Percentiles rank a stretch among this genome's conserved stretches.
Evolutionary conservation across 345 rosid species (phyloP).

Genomic region (Bretschneidera sinensis): DNA sequence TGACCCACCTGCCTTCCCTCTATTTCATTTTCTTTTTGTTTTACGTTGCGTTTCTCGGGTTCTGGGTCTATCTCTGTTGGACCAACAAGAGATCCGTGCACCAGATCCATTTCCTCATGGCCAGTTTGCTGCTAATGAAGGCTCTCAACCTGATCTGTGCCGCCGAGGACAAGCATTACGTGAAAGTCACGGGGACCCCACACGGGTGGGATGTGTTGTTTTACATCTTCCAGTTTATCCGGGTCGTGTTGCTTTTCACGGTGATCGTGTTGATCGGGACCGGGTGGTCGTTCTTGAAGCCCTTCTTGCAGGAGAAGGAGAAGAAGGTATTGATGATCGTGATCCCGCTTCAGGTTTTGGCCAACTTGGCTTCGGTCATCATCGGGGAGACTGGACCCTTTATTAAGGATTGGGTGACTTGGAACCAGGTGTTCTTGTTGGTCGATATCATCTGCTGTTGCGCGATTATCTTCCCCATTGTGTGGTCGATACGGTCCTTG

Average conservation of each 20-base stretch:
- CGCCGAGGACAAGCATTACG: slow-evolving; percentile 81
- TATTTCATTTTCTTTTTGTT: slow-evolving; percentile 48
- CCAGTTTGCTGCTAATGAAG: slow-evolving; percentile 67
- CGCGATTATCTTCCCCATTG: slow-evolving; percentile 91
- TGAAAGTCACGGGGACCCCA: slow-evolving; percentile 87
- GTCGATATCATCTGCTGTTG: slow-evolving; percentile 94
- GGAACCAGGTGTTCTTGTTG: slow-evolving; percentile 89
- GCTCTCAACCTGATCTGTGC: slow-evolving; percentile 87
- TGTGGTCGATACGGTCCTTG: slow-evolving; percentile 86
- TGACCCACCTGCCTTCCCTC: slow-evolving; percentile 68
- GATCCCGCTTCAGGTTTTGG: slow-evolving; percentile 91
- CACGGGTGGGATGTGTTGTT: slow-evolving; percentile 95
- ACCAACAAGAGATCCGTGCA: slow-evolving; percentile 52
- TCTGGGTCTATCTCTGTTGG: slow-evolving; percentile 60
- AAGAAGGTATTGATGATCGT: slow-evolving; percentile 96
- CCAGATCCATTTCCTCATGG: slow-evolving; percentile 87
- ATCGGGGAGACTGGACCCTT: slow-evolving; percentile 95
- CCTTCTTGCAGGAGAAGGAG: slow-evolving; percentile 91
- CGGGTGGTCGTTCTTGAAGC: slow-evolving; percentile 97
- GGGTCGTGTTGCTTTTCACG: slow-evolving; percentile 80
- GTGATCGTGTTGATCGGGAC: slow-evolving; percentile 94
- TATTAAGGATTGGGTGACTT: slow-evolving; percentile 81
- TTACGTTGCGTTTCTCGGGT: slow-evolving; percentile 51
- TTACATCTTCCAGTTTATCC: slow-evolving; percentile 82
- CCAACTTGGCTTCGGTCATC: slow-evolving; percentile 81